Base-by-base conservation (phyloP, 140 eudicot genomes). In the Ambrosia hybrid region DNA sequence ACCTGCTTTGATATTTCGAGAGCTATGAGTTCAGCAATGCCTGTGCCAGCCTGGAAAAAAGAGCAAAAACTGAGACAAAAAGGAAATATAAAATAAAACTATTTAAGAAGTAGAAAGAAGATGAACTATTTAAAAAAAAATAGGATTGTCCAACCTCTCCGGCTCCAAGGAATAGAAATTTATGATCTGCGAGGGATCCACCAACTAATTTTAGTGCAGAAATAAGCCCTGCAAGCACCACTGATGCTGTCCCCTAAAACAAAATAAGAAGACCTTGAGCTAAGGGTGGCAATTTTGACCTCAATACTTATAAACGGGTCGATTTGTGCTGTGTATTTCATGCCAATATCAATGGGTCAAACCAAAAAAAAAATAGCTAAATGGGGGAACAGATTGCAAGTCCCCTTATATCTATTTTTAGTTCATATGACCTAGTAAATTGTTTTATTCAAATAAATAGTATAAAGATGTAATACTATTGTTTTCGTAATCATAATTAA, bases 1-100 rank as follows among this genome's bases (percentile, higher is more conserved):
- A 91, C 97, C 97, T 91, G 97, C 71, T 91, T 91, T 57, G 97
- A 88, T 43, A 91, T 91, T 77, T 91, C 93, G 16, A 88, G 96
- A 53, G 97, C 97, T 78, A 91, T 91, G 78, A 91, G 96, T 76
- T 91, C 97, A 38, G 97, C 97, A 73, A 91, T 91, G 37, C 97
- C 97, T 38, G 97, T 91, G 10, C 97, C 97, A 82, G 97, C 96
- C 97, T 91, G 89, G 71, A 80, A 48, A 62, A 62, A 62, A 37
- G 68, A 64, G 15, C 12, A 3, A 72, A 7, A 45, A 16, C n/a
- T 72, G 26, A 60, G 66, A 60, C 45, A 33, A 34, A 34, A 13
- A n/a, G 5, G 1, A 64, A 64, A 0, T n/a, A 58, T 7, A 58
- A 64, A 36, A 64, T 64, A 64, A 39, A 64, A 33, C 46, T 34